A percentile compares a stretch with the other conserved stretches of the same genome.
Conservation (phyloP, 2,329 filamentous ascomycete genomes). For the Lithohypha guttulata region DNA sequence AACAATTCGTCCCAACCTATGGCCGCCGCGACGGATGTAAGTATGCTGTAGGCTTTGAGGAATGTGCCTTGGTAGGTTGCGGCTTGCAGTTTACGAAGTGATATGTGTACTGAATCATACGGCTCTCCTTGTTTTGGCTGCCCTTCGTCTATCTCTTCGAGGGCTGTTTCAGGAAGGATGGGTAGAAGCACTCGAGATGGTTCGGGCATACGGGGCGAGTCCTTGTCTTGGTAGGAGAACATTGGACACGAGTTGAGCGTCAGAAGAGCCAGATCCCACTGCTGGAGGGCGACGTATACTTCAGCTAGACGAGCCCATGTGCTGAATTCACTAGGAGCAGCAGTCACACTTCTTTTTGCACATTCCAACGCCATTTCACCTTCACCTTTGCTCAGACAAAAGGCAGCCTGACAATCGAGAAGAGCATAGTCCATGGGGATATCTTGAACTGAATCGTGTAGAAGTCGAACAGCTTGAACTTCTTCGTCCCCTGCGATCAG, state of each 20-base stretch:
- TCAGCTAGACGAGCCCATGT: conserved; percentile 92
- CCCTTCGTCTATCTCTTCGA: conserved; percentile 94
- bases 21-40: conserved; percentile 91
- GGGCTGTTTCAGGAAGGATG: conserved; percentile 73
- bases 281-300: conserved; percentile 85
- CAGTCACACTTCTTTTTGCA: conserved; percentile 87
- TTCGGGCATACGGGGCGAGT: conserved; percentile 87
- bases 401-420: conserved; percentile 86
- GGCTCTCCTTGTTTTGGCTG: conserved; percentile 61
- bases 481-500: conserved; percentile 93
- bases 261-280: conserved; percentile 90
- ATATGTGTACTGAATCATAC: conserved; percentile 76
- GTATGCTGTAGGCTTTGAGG: conserved; percentile 80
- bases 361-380: conserved; percentile 81
- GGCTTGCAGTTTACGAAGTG: conserved; percentile 72
- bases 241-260: conserved; percentile 98
- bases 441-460: conserved; percentile 81
- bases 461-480: conserved; percentile 79
- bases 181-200: conserved; percentile 80
- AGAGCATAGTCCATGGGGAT: conserved; percentile 96
- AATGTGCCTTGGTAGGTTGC: conserved; percentile 91
- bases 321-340: conserved; percentile 90
- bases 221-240: conserved; percentile 99
- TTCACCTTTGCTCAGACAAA: conserved; percentile 79
- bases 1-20: conserved; percentile 97